Percentiles rank a stretch among this genome's conserved stretches.
phyloP scores from a whole-genome alignment of 2,329 filamentous ascomycete species.

The Zymoseptoria passerinii region DNA sequence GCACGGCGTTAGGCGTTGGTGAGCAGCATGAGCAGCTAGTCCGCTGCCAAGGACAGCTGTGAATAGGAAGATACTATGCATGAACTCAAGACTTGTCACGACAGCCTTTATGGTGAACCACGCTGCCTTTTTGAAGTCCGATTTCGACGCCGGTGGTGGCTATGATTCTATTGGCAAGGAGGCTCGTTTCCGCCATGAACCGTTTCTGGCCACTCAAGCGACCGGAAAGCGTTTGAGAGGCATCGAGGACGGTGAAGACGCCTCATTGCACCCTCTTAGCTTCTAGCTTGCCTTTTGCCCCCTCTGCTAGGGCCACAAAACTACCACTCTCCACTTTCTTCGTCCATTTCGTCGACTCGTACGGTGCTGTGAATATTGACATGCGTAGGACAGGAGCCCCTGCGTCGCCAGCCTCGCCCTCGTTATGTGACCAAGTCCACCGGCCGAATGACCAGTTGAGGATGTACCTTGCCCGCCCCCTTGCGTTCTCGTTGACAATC shows the following conservation, averaged over 20 bases:
- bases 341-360: slow-evolving; percentile 69
- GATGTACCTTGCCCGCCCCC: slow-evolving; percentile 58
- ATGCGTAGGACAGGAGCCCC: slow-evolving; percentile 49
- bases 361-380: slow-evolving; percentile 66
- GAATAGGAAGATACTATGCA: background rate
- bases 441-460: slow-evolving; percentile 97
- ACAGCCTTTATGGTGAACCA: background rate
- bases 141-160: no score
- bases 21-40: slow-evolving; percentile 6
- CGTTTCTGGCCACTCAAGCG: background rate
- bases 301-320: slow-evolving; percentile 21
- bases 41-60: background rate
- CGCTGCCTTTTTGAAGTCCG: no score
- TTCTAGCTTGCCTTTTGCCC: slow-evolving; percentile 1
- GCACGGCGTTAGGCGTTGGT: slow-evolving; percentile 17
- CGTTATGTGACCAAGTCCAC: slow-evolving; percentile 74
- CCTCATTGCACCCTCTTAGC: background rate
- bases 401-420: slow-evolving; percentile 19
- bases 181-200: background rate
- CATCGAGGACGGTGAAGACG: background rate
- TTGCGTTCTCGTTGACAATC: slow-evolving; percentile 25
- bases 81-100: background rate
- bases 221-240: background rate
- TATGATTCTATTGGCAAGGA: background rate
- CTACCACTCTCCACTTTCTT: slow-evolving; percentile 53